Base-by-base conservation (phyloP, 768 basidiomycete species). In the Tylopilus vinaceipallidus region DNA sequence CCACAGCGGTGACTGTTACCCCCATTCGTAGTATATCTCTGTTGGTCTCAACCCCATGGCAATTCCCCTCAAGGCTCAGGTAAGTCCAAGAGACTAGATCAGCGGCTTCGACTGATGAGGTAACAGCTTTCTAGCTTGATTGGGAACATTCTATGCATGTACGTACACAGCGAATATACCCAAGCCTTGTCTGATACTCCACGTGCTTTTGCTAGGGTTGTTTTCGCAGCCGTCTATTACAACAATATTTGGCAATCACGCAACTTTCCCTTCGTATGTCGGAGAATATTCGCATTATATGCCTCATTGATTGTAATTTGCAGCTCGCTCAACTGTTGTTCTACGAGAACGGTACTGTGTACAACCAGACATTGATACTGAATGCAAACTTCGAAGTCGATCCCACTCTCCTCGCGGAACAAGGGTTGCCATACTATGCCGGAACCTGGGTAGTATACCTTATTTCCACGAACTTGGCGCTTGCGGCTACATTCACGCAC, bases 181-280 rank as follows among this genome's bases (percentile, higher is more conserved):
- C n/a, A n/a, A n/a, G n/a, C 6, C 9, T 3, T 3, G 10, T 16
- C 16, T 29, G 30, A n/a, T 45, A 54, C 54, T 60, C 13, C 5
- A n/a, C n/a, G n/a, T 24, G 2, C 2, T 29, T 52, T 19, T 57
- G 40, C 27, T 52, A 61, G 60, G 58, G 69, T 50, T 56, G 67
- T 64, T 65, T 75, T 52, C 52, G 71, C 45, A n/a, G 17, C 65
- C 0, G 57, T 73, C 3, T 79, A 71, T 53, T 75, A 73, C 11
- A 71, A 59, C 29, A 83, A 86, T 50, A 66, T 74, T 12, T 85
- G 82, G 83, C 63, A 77, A 35, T 76, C 75, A 2, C 75, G 79
- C 58, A 76, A 71, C 56, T 82, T 84, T 69, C 83, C 83, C 1
- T 83, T 83, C 67, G 72, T 75, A 57, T 24, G 64, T 59, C 30